Evolutionary conservation across 345 rosid genomes (phyloP).

Genomic region (Nasturtium officinale): DNA sequence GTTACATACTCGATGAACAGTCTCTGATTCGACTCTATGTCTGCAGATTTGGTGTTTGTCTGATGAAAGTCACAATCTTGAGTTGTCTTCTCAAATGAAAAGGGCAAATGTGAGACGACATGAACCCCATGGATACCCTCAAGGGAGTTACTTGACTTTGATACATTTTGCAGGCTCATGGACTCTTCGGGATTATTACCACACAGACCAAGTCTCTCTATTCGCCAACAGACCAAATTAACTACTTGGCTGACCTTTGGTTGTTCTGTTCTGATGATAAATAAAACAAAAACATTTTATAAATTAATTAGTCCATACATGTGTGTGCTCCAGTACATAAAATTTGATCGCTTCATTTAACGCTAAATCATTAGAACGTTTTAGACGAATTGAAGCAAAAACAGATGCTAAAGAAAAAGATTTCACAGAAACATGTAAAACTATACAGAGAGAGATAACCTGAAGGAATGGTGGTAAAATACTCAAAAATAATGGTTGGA

Average conservation of each 20-base stretch:
- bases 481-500: slow-evolving; percentile 2
- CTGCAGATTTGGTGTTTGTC: slow-evolving; percentile 48
- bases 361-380: not conserved
- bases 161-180: slow-evolving; percentile 57
- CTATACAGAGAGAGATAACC: slow-evolving; percentile 27
- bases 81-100: slow-evolving; percentile 51
- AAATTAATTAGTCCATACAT: too few relatives aligned
- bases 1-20: slow-evolving; percentile 61
- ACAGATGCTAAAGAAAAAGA: not conserved
- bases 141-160: slow-evolving; percentile 57
- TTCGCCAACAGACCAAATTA: slow-evolving; percentile 49
- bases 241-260: slow-evolving; percentile 45
- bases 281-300: not conserved
- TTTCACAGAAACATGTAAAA: not conserved
- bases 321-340: not conserved
- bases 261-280: slow-evolving; percentile 25
- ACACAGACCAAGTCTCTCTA: slow-evolving; percentile 15
- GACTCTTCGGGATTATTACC: slow-evolving; percentile 20
- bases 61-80: slow-evolving; percentile 51
- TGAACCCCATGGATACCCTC: slow-evolving; percentile 80
- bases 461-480: slow-evolving; percentile 28
- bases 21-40: slow-evolving; percentile 53
- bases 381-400: not conserved
- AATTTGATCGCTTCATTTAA: not conserved
- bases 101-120: slow-evolving; percentile 72